Evolutionary conservation across 164 flowering plant species (phyloP), one percentile per base, ranked within the genome.

Genomic region (Liriodendron chinense): DNA sequence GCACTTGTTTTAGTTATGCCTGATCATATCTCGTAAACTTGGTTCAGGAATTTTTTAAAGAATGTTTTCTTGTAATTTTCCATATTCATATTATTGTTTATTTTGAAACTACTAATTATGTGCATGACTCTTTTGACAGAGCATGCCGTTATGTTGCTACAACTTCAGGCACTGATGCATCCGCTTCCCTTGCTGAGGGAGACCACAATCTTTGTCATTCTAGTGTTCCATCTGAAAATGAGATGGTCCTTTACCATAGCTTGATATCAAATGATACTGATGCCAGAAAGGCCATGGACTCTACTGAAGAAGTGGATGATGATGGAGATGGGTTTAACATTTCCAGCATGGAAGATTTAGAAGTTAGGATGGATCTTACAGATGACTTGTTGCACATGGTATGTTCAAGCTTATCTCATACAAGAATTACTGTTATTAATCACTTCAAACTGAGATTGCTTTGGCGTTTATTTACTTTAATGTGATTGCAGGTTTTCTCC

Each of bases 321-420:
- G 82, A 77, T 50, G 86, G 74, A 63, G 77, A 79, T 72, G 83
- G 79, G 50, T 67, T 24, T 78, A 83, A 68, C 72, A 8, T 73
- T 77, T 72, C 82, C 9, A 80, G 72, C 34, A 9, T 73, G 43
- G 99, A 92, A 72, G 91, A 84, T 53, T 80, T 76, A 3, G 91
- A 86, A 79, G 85, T 89, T 70, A 85, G 85, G 70, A 91, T 94
- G 95, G 98, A 96, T 84, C 94, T 96, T 70, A 92, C 95, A 0
- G 99, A 94, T 83, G 99, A 96, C 82, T 77, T 96, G 26, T 78
- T 96, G 82, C 99, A 96, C 83, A 92, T 91, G 98, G 99, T 96
- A 85, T 77, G 68, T 14, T 26, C 9, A 18, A 34, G 43, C 43
- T 34, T 34, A 34, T 34, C 7, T 34, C 6, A 22, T 14, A 34